Base-by-base conservation (phyloP, 176 grass and related monocot species). In the Aegilops bicornis region DNA sequence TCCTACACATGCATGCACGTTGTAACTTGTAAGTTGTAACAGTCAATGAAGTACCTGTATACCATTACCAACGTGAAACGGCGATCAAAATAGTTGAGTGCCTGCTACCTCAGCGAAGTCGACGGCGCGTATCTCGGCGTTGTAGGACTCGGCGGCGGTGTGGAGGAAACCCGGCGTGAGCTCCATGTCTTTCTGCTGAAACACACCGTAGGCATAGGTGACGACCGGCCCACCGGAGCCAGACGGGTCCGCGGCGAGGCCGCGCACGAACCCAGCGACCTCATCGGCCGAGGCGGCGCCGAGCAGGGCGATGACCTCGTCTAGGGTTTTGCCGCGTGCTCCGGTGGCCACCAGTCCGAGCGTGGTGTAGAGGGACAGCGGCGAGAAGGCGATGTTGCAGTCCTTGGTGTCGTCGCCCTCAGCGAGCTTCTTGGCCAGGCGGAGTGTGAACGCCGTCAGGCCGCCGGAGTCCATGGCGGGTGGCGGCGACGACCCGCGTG, bases 371-470 rank as follows among this genome's bases (percentile, higher is more conserved):
- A 90, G 15, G 45, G 88, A 90, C 5, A 90, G 78, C 25, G 83
- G 78, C 14, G 88, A 86, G 88, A 90, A 72, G 37, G 39, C 79
- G 64, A 86, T n/a, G 62, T 90, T 89, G 83, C 25, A 1, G 1
- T 15, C 45, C 45, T 1, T 48, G 45, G 45, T 48, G 45, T 48
- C n/a, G 19, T 43, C 20, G 12, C 13, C 31, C 11, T n/a, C 45
- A 7, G 66, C 45, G 2, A 82, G 80, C 11, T 39, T 13, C 31
- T 82, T 82, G 2, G 47, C 29, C 20, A 82, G 30, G 45, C 65
- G 64, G 3, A 82, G 80, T 0, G 65, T 29, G 30, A 82, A 32
- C 4, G 22, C 19, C 12, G 64, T 70, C 7, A 82, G 40, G 6
- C 65, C 45, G 29, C 25, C 73, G 24, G 40, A 74, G 40, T 6